These are phyloP conservation scores for Ogataea parapolymorpha DNA, from an alignment of 805 yeast genomes.

Conservation along the genomic window DNA sequence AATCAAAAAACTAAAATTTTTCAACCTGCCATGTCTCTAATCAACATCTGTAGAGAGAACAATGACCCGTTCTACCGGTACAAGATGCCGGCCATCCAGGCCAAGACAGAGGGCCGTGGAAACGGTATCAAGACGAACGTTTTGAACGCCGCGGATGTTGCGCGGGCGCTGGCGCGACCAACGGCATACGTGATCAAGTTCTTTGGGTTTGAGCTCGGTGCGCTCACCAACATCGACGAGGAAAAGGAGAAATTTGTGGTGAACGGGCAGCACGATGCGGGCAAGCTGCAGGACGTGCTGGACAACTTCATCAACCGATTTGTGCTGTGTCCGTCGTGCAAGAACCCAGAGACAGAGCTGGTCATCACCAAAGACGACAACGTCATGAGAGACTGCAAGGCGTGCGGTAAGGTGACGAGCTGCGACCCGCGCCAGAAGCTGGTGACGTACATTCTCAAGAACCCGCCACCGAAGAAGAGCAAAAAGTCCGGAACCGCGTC, in stretches of 20 bases:
- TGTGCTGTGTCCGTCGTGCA: slow-evolving; percentile 91
- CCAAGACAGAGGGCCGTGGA: slow-evolving; percentile 98
- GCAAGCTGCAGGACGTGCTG: slow-evolving; percentile 85
- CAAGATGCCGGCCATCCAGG: slow-evolving; percentile 97
- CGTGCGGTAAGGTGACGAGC: slow-evolving; percentile 88
- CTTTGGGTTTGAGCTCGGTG: slow-evolving; percentile 96
- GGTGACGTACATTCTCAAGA: slow-evolving; percentile 82
- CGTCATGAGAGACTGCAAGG: slow-evolving; percentile 91
- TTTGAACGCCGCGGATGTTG: slow-evolving; percentile 86
- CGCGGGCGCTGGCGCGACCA: slow-evolving; percentile 92
- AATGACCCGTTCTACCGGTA: slow-evolving; percentile 98
- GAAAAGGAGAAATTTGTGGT: slow-evolving; percentile 83
- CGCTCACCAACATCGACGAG: slow-evolving; percentile 83
- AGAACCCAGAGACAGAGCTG: slow-evolving; percentile 96
- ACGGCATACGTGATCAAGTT: slow-evolving; percentile 87
- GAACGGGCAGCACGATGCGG: slow-evolving; percentile 90
- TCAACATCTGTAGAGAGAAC: slow-evolving; percentile 95
- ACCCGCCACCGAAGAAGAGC: slow-evolving; percentile 80
- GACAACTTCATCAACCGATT: slow-evolving; percentile 93
- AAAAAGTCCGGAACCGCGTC: slow-evolving; percentile 85
- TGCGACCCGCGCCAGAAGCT: slow-evolving; percentile 86
- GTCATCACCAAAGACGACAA: slow-evolving; percentile 69
- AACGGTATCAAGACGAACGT: slow-evolving; percentile 98
- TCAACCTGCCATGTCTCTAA: slow-evolving; percentile 59
- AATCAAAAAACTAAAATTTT: slow-evolving; percentile 3